phyloP scores from a whole-genome alignment of 345 rosid species.

The Brassica juncea region DNA sequence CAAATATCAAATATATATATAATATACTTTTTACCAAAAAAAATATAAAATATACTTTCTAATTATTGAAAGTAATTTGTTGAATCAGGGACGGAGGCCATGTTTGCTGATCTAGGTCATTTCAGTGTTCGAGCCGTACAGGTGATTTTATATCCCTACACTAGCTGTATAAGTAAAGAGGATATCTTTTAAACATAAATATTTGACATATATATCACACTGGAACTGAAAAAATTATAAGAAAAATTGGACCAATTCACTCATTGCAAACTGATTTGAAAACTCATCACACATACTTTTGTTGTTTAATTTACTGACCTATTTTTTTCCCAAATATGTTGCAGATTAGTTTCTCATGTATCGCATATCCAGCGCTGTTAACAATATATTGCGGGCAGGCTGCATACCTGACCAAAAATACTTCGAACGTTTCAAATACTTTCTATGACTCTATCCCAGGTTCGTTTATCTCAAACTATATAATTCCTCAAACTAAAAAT shows the following conservation, averaged over 20 bases:
- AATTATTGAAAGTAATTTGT: background rate
- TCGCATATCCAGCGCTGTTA: constrained; percentile 49
- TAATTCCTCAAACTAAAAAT: background rate
- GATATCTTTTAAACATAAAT: background rate
- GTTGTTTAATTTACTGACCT: background rate
- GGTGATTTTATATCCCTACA: constrained; percentile 34
- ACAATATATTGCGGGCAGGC: constrained; percentile 60
- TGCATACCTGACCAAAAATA: constrained; percentile 54
- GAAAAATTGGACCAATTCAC: background rate
- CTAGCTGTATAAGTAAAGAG: background rate
- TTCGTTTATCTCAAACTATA: constrained; percentile 9
- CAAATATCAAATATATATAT: background rate
- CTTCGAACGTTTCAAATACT: constrained; percentile 44
- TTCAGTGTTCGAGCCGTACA: constrained; percentile 72
- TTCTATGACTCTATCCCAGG: constrained; percentile 70
- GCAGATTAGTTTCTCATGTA: constrained; percentile 71
- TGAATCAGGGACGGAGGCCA: constrained; percentile 73
- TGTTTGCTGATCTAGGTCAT: constrained; percentile 90
- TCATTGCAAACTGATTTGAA: background rate
- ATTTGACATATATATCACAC: background rate
- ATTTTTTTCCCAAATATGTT: background rate
- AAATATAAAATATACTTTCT: background rate
- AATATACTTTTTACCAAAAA: no score
- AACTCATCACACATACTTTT: background rate
- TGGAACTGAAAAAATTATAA: background rate